Conservation (phyloP, 768 basidiomycete species). For the Nidula microcarpa region DNA sequence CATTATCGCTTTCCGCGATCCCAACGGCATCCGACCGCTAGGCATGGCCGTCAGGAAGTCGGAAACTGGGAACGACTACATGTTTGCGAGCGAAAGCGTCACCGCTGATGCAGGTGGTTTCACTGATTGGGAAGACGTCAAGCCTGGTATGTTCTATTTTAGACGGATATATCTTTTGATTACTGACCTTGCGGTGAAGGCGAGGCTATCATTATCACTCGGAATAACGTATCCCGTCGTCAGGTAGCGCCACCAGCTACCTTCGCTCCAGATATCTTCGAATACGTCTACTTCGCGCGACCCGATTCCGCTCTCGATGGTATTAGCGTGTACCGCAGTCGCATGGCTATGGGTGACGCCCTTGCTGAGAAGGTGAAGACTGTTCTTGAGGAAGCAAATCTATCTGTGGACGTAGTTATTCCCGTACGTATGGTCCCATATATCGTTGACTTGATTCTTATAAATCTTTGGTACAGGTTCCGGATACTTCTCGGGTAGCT, state of each 20-base stretch:
- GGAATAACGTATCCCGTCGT: constrained; percentile 68
- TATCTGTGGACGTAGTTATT: constrained; percentile 93
- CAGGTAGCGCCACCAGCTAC: constrained; percentile 65
- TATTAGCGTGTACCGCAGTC: constrained; percentile 93
- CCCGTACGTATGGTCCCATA: constrained; percentile 50
- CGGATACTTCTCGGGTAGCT: constrained; percentile 95
- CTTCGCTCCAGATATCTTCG: constrained; percentile 98
- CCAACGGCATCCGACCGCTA: constrained; percentile 93
- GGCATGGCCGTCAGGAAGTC: constrained; percentile 75
- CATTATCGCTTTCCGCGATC: constrained; percentile 96
- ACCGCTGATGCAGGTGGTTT: constrained; percentile 95
- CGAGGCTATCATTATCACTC: constrained; percentile 95
- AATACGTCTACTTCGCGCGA: constrained; percentile 97
- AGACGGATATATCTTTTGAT: background rate
- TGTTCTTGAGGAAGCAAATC: constrained; percentile 61
- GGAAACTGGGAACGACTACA: constrained; percentile 69
- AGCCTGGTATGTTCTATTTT: constrained; percentile 57
- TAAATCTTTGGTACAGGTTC: constrained; percentile 51
- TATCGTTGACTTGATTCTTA: background rate
- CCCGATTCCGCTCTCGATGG: constrained; percentile 98
- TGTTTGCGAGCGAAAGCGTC: constrained; percentile 93
- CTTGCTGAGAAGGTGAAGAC: constrained; percentile 84
- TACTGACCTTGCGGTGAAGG: constrained; percentile 40
- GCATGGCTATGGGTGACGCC: constrained; percentile 99
- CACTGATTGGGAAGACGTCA: constrained; percentile 89